Conservation (phyloP, 169 alveolate species). For the Cryptosporidium tyzzeri region DNA sequence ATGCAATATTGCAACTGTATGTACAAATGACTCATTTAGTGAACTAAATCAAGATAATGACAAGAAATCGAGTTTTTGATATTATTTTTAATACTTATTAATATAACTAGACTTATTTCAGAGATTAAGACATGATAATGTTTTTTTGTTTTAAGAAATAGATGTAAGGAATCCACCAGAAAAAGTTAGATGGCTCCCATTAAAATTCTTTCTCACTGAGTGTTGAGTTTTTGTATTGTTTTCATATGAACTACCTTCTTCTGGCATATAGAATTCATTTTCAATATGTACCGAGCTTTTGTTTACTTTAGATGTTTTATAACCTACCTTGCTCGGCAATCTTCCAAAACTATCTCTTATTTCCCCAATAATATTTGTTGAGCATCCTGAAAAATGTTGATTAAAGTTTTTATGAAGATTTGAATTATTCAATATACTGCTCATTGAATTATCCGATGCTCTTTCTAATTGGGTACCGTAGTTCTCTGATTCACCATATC, state of each 20-base stretch:
- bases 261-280: constrained; percentile 40
- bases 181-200: constrained; percentile 52
- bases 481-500: constrained; percentile 46
- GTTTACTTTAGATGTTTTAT: constrained; percentile 21
- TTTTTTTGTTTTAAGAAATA: not conserved
- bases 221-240: not conserved
- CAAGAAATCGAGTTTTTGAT: not conserved
- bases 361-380: constrained; percentile 43
- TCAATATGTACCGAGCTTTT: constrained; percentile 39
- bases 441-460: not conserved
- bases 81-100: not conserved
- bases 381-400: constrained; percentile 58
- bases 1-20: not conserved
- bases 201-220: constrained; percentile 7
- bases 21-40: too few species aligned
- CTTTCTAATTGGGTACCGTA: not conserved
- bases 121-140: not conserved
- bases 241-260: constrained; percentile 23
- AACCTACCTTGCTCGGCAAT: not conserved
- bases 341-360: constrained; percentile 12
- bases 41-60: too few species aligned
- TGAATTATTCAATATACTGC: not conserved
- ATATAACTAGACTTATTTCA: not conserved
- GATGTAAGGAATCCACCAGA: constrained; percentile 40
- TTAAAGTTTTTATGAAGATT: constrained; percentile 10